Conservation (phyloP, 768 basidiomycete species). For the Trichaptum fuscoviolaceum region DNA sequence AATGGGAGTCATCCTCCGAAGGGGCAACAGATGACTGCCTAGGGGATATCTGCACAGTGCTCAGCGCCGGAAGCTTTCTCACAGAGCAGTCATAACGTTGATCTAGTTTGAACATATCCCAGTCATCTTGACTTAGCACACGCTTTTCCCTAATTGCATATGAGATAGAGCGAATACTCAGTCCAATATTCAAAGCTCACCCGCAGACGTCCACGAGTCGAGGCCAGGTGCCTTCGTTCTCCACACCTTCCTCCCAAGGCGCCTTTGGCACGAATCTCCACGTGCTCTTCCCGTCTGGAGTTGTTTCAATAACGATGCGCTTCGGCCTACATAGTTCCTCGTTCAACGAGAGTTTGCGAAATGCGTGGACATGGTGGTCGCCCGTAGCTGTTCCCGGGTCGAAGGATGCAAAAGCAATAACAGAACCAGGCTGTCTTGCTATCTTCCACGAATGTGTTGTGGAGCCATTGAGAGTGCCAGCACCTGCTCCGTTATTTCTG, state of each 20-base stretch:
- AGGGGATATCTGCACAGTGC: slow-evolving; percentile 23
- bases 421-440: slow-evolving; percentile 42
- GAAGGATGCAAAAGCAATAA: slow-evolving; percentile 68
- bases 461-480: background rate
- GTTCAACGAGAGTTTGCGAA: slow-evolving; percentile 37
- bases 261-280: slow-evolving; percentile 82
- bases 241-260: slow-evolving; percentile 46
- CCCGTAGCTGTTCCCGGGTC: slow-evolving; percentile 59
- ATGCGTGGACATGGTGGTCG: slow-evolving; percentile 26
- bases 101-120: slow-evolving; percentile 84
- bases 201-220: slow-evolving; percentile 62
- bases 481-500: background rate
- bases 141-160: background rate
- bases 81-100: slow-evolving; percentile 66
- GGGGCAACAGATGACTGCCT: slow-evolving; percentile 8
- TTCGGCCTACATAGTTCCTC: slow-evolving; percentile 52
- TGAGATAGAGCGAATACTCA: background rate
- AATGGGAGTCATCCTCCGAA: slow-evolving; percentile 9
- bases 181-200: slow-evolving; percentile 36
- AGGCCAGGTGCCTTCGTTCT: slow-evolving; percentile 70
- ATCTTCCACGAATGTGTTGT: background rate
- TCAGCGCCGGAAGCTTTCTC: slow-evolving; percentile 18
- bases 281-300: slow-evolving; percentile 37
- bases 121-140: slow-evolving; percentile 56
- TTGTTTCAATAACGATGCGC: slow-evolving; percentile 69